phyloP scores from a whole-genome alignment of 805 yeast genomes.

The Naumovozyma castellii region DNA sequence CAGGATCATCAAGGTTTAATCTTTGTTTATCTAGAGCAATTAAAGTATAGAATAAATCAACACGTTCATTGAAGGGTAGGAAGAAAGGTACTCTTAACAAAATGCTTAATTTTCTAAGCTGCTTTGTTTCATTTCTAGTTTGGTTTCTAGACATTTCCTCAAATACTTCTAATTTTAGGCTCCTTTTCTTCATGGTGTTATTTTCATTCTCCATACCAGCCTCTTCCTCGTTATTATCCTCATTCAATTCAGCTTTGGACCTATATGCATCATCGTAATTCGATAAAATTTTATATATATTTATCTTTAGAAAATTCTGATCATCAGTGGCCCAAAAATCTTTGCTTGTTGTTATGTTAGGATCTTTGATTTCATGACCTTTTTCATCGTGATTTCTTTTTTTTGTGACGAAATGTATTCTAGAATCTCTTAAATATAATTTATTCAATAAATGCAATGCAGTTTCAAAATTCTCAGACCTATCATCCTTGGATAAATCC shows the following conservation, averaged over 20 bases:
- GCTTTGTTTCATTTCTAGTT: constrained; percentile 10
- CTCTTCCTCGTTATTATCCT: not conserved
- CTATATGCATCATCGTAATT: not conserved
- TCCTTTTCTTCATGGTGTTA: not conserved
- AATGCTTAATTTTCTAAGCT: constrained; percentile 36
- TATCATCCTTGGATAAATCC: constrained; percentile 6
- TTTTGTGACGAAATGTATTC: constrained; percentile 17
- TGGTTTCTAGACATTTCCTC: not conserved
- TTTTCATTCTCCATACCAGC: not conserved
- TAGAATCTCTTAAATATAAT: constrained; percentile 25
- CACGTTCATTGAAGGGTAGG: constrained; percentile 67
- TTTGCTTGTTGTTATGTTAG: not conserved
- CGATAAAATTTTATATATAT: constrained; percentile 9
- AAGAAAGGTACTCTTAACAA: constrained; percentile 67
- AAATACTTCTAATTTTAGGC: not conserved
- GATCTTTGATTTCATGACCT: not conserved
- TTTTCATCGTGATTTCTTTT: not conserved
- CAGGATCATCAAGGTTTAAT: constrained; percentile 8
- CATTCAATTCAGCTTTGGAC: not conserved
- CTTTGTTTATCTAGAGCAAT: constrained; percentile 43
- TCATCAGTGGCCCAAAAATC: constrained; percentile 14
- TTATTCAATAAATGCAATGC: constrained; percentile 17
- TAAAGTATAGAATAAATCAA: constrained; percentile 56
- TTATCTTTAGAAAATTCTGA: constrained; percentile 13
- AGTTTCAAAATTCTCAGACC: constrained; percentile 5